phyloP scores from a whole-genome alignment of 768 basidiomycete genomes.

The Floccularia luteovirens region DNA sequence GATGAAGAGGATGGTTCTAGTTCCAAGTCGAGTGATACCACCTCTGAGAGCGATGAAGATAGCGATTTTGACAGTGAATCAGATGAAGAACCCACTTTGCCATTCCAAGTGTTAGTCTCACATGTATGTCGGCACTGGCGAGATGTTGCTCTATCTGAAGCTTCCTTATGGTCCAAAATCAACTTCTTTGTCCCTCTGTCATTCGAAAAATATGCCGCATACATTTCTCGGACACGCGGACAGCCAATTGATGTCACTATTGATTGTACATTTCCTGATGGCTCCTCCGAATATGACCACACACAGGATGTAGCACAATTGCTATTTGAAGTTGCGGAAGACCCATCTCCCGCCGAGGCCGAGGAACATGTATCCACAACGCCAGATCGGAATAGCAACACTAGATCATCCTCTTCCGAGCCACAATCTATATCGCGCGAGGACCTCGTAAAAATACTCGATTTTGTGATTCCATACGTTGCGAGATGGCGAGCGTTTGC shows the following conservation, averaged over 20 bases:
- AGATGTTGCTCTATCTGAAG: conserved; percentile 25
- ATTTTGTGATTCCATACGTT: conserved; percentile 43
- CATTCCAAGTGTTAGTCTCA: conserved; percentile 33
- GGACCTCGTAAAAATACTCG: conserved; percentile 27
- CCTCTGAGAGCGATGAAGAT: conserved; percentile 11
- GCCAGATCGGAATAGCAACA: no score
- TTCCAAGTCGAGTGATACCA: conserved; percentile 11
- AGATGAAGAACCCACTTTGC: neutral
- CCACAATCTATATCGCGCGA: conserved; percentile 20
- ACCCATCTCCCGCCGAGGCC: no score
- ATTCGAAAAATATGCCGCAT: conserved; percentile 21
- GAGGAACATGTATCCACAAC: no score
- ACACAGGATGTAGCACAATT: no score
- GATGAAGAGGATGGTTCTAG: conserved; percentile 9
- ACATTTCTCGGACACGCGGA: conserved; percentile 36
- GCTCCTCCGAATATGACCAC: conserved; percentile 2
- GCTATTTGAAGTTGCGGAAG: no score
- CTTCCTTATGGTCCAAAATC: conserved; percentile 37
- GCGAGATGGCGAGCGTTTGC: conserved; percentile 45
- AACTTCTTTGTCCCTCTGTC: conserved; percentile 20
- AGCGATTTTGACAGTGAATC: conserved; percentile 4
- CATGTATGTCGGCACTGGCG: conserved; percentile 45
- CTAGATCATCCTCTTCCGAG: no score
- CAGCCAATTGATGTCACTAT: conserved; percentile 35
- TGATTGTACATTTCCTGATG: conserved; percentile 16